phyloP scores from a whole-genome alignment of 768 basidiomycete species.

The Phaeotremella skinneri region DNA sequence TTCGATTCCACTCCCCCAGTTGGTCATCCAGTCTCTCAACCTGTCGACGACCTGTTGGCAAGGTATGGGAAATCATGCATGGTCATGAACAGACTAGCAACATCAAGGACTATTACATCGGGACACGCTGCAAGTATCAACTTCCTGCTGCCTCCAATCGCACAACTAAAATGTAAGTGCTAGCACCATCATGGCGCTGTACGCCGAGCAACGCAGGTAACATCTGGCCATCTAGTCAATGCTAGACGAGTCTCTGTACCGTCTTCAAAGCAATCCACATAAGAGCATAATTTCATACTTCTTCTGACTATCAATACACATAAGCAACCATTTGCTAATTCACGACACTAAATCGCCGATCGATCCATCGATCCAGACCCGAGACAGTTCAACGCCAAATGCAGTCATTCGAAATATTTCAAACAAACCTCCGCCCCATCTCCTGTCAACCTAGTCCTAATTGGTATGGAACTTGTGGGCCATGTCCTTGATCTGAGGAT shows the following conservation, averaged over 20 bases:
- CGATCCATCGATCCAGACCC: no score
- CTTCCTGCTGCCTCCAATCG: no score
- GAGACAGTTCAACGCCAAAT: constrained; percentile 10
- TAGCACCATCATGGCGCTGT: no score
- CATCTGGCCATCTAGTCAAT: not conserved
- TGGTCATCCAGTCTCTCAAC: no score
- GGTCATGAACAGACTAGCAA: no score
- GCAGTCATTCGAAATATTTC: constrained; percentile 27
- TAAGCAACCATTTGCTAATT: constrained; percentile 1
- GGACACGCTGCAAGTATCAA: no score
- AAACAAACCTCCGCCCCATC: constrained; percentile 13
- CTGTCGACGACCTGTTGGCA: no score
- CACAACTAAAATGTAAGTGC: no score
- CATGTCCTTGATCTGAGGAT: constrained; percentile 19
- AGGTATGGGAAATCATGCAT: no score
- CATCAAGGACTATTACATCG: no score
- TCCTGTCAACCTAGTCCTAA: constrained; percentile 7
- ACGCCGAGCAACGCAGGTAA: no score
- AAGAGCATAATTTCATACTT: constrained; percentile 5
- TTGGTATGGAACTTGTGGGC: constrained; percentile 22
- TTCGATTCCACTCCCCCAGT: no score
- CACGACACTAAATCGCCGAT: not conserved
- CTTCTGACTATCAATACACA: constrained; percentile 7
- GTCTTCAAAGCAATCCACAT: not conserved
- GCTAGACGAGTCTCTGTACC: not conserved